These are phyloP conservation scores for Graphilbum ipis-grandicollis DNA, from an alignment of 2,329 filamentous ascomycete species.

Conservation along the genomic window DNA sequence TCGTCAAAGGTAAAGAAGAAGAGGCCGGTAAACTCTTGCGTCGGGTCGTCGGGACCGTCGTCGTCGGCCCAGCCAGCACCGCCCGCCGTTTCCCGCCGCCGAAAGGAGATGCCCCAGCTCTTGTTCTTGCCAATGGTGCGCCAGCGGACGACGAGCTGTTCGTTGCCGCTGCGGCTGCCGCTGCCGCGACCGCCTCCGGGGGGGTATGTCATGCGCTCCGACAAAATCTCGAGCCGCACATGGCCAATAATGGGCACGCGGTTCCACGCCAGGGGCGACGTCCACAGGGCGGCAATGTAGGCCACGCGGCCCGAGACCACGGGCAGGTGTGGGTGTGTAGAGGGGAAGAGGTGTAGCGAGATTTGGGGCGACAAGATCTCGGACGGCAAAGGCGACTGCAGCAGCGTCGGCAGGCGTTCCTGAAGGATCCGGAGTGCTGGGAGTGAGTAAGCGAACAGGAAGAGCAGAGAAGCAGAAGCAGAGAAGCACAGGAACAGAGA, in stretches of 20 bases:
- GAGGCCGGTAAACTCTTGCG: slow-evolving; percentile 68
- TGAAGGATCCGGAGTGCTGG: slow-evolving; percentile 47
- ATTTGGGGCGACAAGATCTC: slow-evolving; percentile 63
- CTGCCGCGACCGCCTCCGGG: neutral
- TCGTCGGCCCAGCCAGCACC: slow-evolving; percentile 7
- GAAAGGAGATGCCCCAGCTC: neutral
- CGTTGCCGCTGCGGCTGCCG: slow-evolving; percentile 40
- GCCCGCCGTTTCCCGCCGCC: neutral
- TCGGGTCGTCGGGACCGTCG: slow-evolving; percentile 9
- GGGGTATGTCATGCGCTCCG: slow-evolving; percentile 64
- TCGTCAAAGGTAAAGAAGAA: slow-evolving; percentile 94
- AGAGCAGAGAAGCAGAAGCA: neutral
- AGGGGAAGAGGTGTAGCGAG: slow-evolving; percentile 52
- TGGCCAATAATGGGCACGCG: slow-evolving; percentile 81
- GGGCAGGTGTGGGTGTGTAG: slow-evolving; percentile 74
- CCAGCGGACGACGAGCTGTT: slow-evolving; percentile 87
- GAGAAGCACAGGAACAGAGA: neutral
- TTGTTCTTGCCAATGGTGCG: slow-evolving; percentile 35
- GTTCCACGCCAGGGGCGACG: slow-evolving; percentile 90
- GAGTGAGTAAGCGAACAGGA: neutral
- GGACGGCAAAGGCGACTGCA: slow-evolving; percentile 50
- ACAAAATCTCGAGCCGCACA: slow-evolving; percentile 71
- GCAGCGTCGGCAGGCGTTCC: slow-evolving; percentile 47
- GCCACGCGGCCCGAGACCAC: slow-evolving; percentile 80
- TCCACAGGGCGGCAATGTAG: slow-evolving; percentile 90